Percentiles rank a stretch among this genome's conserved stretches.
These are phyloP conservation scores for Blepharisma stoltei DNA, from an alignment of 73 alveolate species.

Conservation along the genomic window DNA sequence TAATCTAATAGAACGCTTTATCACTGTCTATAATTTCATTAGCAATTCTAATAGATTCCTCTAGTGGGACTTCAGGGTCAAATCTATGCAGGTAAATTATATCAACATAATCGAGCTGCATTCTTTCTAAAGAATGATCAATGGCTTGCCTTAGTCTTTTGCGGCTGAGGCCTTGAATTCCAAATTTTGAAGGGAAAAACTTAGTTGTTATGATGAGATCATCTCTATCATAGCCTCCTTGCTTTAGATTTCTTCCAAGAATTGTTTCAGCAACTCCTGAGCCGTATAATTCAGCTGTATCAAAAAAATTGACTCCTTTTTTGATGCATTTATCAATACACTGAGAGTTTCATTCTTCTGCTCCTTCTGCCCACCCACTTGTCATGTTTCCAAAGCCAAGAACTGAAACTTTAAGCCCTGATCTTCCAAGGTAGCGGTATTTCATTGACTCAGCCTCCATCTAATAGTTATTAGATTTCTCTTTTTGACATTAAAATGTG, in stretches of 20 bases:
- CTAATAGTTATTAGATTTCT: too few relatives aligned
- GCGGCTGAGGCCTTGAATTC: conserved; percentile 65
- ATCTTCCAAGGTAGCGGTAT: conserved; percentile 84
- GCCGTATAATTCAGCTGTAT: conserved; percentile 96
- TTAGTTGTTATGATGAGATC: conserved; percentile 85
- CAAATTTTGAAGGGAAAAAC: conserved; percentile 58
- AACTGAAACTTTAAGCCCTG: conserved; percentile 89
- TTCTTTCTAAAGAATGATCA: conserved; percentile 71
- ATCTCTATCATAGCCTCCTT: conserved; percentile 52
- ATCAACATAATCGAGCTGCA: conserved; percentile 83
- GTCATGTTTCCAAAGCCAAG: conserved; percentile 83
- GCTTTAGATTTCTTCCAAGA: conserved; percentile 58
- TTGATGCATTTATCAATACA: conserved; percentile 64
- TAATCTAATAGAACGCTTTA: conserved; percentile 94
- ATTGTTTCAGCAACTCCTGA: conserved; percentile 69
- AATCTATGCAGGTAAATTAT: conserved; percentile 88
- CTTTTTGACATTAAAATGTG: too few relatives aligned
- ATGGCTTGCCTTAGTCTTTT: conserved; percentile 89
- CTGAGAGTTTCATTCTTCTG: conserved; percentile 34
- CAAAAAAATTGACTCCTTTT: conserved; percentile 91
- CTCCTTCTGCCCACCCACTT: conserved; percentile 38
- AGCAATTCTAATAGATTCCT: conserved; percentile 88
- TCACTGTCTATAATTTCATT: conserved; percentile 84
- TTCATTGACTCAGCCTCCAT: conserved; percentile 57
- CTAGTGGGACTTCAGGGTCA: conserved; percentile 84